These are phyloP conservation scores for Claviceps sp. DNA, from an alignment of 2,329 filamentous ascomycete species.

Conservation along the genomic window DNA sequence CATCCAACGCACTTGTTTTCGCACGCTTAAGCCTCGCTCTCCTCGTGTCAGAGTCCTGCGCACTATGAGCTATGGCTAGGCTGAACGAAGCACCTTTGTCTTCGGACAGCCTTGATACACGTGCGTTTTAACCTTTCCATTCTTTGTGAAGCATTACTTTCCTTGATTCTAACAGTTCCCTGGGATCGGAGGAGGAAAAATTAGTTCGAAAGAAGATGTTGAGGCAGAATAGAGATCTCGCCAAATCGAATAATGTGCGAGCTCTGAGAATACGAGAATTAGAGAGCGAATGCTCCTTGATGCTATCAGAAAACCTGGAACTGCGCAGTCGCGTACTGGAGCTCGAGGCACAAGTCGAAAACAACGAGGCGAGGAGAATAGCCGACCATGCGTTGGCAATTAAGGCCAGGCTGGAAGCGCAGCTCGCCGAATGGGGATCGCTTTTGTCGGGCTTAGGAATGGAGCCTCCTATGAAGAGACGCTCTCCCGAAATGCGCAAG, in stretches of 20 bases:
- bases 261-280: slow-evolving; percentile 64
- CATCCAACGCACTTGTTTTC: neutral
- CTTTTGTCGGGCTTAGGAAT: slow-evolving; percentile 53
- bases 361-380: slow-evolving; percentile 43
- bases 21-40: neutral
- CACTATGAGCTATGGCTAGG: slow-evolving; percentile 54
- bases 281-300: slow-evolving; percentile 60
- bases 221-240: slow-evolving; percentile 74
- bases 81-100: slow-evolving; percentile 62
- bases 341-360: slow-evolving; percentile 53
- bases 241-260: slow-evolving; percentile 64
- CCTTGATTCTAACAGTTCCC: neutral
- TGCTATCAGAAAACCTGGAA: slow-evolving; percentile 67
- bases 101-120: slow-evolving; percentile 55
- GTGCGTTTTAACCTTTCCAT: slow-evolving; percentile 33
- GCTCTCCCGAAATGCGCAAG: slow-evolving; percentile 27
- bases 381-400: slow-evolving; percentile 56
- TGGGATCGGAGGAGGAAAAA: no score
- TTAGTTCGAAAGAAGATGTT: slow-evolving; percentile 67
- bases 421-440: slow-evolving; percentile 55
- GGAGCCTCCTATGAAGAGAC: slow-evolving; percentile 41
- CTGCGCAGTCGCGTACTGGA: slow-evolving; percentile 58
- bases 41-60: slow-evolving; percentile 8
- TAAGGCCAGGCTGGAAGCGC: slow-evolving; percentile 56
- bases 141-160: neutral